Evolutionary conservation across 2,329 filamentous ascomycete genomes (phyloP).

Genomic region (Pseudogymnoascus sp.): DNA sequence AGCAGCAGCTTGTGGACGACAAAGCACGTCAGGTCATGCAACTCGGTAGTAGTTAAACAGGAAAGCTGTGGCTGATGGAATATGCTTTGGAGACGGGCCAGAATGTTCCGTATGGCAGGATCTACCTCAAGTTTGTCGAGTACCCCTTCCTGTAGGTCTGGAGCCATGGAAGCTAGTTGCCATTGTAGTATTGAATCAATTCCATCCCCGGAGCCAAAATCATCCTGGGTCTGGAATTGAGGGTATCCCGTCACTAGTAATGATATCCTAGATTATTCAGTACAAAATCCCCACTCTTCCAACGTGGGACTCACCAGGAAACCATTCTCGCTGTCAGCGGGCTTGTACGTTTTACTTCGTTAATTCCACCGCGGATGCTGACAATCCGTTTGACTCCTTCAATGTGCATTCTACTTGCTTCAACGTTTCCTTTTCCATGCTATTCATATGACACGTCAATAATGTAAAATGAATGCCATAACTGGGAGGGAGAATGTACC

Average conservation of each 20-base stretch:
- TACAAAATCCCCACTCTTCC: background rate
- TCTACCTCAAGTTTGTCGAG: conserved; percentile 30
- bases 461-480: background rate
- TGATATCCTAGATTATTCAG: conserved; percentile 40
- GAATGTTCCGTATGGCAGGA: conserved; percentile 13
- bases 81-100: conserved; percentile 23
- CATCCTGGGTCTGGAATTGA: conserved; percentile 46
- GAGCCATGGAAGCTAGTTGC: conserved; percentile 26
- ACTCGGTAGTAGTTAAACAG: conserved; percentile 33
- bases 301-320: background rate
- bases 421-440: conserved; percentile 46
- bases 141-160: conserved; percentile 20
- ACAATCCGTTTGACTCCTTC: conserved; percentile 43
- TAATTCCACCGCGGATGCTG: conserved; percentile 43
- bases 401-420: conserved; percentile 40
- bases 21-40: conserved; percentile 50
- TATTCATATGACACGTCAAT: conserved; percentile 21
- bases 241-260: conserved; percentile 45
- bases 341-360: conserved; percentile 38
- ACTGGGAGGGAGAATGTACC: conserved; percentile 29
- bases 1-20: conserved; percentile 43
- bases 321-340: conserved; percentile 41
- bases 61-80: conserved; percentile 31
- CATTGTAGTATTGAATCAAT: conserved; percentile 43
- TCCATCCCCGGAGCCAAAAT: conserved; percentile 40